Evolutionary conservation across 164 flowering plant species (phyloP).

Genomic region (Vitis amurensis): DNA sequence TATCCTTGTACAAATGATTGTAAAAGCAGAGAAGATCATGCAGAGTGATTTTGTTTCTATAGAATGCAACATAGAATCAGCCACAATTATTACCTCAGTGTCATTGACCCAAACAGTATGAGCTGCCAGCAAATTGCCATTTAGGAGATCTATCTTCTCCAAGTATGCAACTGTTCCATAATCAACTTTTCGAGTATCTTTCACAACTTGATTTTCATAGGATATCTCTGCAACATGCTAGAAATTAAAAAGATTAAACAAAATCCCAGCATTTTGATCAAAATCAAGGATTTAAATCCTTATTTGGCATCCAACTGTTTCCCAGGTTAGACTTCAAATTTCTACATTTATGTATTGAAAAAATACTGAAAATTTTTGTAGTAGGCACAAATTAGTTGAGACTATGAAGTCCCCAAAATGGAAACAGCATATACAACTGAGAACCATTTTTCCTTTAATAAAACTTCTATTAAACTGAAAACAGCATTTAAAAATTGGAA

Average conservation of each 20-base stretch:
- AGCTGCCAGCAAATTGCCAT: conserved; percentile 71
- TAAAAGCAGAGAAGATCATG: neutral
- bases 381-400: too few species aligned
- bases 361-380: too few species aligned
- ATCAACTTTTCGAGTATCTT: conserved; percentile 50
- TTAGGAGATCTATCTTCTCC: conserved; percentile 67
- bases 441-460: too few species aligned
- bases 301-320: neutral
- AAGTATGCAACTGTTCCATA: conserved; percentile 88
- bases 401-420: too few species aligned
- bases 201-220: conserved; percentile 70
- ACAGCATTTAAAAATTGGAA: too few species aligned
- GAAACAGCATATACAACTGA: too few species aligned
- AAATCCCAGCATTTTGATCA: neutral
- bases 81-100: conserved; percentile 49
- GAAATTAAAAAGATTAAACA: conserved; percentile 5
- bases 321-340: too few species aligned
- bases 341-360: too few species aligned
- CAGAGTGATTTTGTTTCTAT: neutral
- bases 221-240: conserved; percentile 94
- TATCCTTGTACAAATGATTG: neutral
- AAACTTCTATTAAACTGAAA: too few species aligned
- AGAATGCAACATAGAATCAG: neutral
- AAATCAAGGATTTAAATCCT: neutral
- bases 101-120: conserved; percentile 82